Conservation (phyloP, 2,329 filamentous ascomycete genomes). For the Calonectria crousiana region DNA sequence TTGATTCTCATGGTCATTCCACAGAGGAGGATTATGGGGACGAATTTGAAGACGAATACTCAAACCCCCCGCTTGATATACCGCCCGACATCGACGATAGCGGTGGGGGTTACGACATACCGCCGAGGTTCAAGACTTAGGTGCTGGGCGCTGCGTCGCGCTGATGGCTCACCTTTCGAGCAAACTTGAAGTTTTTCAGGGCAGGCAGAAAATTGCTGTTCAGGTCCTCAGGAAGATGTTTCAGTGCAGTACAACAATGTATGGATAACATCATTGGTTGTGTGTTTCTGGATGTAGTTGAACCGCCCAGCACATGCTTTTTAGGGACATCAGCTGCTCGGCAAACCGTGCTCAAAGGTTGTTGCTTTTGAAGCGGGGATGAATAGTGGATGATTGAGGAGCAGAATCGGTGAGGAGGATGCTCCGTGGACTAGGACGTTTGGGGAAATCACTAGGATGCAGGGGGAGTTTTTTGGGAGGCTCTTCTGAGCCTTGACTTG, state of each 20-base stretch:
- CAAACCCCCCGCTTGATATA: slow-evolving; percentile 34
- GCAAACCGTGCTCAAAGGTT: not conserved
- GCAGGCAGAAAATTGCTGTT: not conserved
- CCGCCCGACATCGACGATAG: slow-evolving; percentile 21
- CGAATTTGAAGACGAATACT: slow-evolving; percentile 45
- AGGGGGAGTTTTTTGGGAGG: not conserved
- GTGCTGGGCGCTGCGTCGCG: not conserved
- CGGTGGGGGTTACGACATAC: slow-evolving; percentile 28
- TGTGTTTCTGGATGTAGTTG: slow-evolving; percentile 6
- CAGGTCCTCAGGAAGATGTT: not conserved
- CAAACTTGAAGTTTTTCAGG: not conserved
- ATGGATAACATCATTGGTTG: not conserved
- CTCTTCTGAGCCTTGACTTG: not conserved
- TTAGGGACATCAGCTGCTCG: not conserved
- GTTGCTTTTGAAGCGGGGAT: slow-evolving; percentile 2
- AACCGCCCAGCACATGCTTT: not conserved
- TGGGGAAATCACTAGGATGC: not conserved
- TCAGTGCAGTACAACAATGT: not conserved
- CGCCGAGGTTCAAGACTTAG: slow-evolving; percentile 30
- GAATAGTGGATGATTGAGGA: slow-evolving; percentile 23
- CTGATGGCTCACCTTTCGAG: not conserved
- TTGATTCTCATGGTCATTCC: slow-evolving; percentile 49
- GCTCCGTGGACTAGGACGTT: slow-evolving; percentile 28
- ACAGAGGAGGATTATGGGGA: slow-evolving; percentile 56
- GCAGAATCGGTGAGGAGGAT: slow-evolving; percentile 45